A percentile compares a stretch with the other conserved stretches of the same genome.
Conservation (phyloP, 2,329 filamentous ascomycete species). For the Tympanopsis confertula region DNA sequence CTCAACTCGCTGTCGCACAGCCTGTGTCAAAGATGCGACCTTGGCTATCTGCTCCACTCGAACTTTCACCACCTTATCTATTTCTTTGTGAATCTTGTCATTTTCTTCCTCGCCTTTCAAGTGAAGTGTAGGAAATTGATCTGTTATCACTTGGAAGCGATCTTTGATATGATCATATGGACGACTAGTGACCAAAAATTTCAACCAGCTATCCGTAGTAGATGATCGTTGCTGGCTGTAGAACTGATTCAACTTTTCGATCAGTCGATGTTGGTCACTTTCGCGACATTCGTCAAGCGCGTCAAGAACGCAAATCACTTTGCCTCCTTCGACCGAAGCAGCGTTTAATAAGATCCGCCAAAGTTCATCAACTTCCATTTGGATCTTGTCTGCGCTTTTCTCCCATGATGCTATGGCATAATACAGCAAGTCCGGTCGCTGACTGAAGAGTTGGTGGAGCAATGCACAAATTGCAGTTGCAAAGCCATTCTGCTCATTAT, state of each 20-base stretch:
- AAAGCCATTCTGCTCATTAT: conserved; percentile 16
- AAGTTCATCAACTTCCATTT: conserved; percentile 5
- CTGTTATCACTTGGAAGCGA: conserved; percentile 4
- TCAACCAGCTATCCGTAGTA: conserved; percentile 5
- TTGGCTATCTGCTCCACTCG: conserved; percentile 6
- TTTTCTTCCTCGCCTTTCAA: conserved; percentile 7
- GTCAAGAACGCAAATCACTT: conserved; percentile 11
- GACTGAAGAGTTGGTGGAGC: conserved; percentile 21
- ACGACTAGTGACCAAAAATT: conserved; percentile 11
- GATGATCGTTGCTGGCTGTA: neutral
- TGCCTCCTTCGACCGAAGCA: conserved; percentile 2
- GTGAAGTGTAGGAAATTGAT: conserved; percentile 3
- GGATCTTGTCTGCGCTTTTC: conserved; percentile 9
- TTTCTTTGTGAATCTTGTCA: conserved; percentile 7
- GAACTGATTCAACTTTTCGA: conserved; percentile 3
- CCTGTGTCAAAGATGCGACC: conserved; percentile 1
- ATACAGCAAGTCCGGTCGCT: conserved; percentile 11
- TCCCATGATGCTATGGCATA: conserved; percentile 7
- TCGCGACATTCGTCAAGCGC: conserved; percentile 12
- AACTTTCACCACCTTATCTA: conserved; percentile 7
- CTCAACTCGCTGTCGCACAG: conserved; percentile 4
- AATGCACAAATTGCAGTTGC: conserved; percentile 17
- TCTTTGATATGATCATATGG: conserved; percentile 7
- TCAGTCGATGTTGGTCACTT: conserved; percentile 5
- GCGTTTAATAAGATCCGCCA: conserved; percentile 7